Base-by-base conservation (phyloP, 352 stramenopile species). In the Aphanomyces cochlioides region DNA sequence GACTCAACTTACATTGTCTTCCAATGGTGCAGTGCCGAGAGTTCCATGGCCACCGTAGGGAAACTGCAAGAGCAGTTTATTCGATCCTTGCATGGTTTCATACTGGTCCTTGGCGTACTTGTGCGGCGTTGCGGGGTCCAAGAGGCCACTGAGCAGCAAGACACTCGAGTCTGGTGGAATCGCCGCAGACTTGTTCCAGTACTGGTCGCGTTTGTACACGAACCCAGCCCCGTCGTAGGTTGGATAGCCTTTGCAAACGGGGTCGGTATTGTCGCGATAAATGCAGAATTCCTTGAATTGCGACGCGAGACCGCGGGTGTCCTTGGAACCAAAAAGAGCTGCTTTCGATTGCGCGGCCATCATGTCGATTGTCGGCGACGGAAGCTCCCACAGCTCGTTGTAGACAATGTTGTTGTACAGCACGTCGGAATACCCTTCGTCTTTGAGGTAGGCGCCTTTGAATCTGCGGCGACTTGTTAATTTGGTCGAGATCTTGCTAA, bases 361-460 rank as follows among this genome's bases (percentile, higher is more conserved):
- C 61, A 81, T 85, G 17, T 64, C 74, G 57, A 87, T 84, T 64
- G 83, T 72, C 0, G 82, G 84, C 21, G 77, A 83, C 41, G 82
- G 82, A 19, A 60, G 67, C 67, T 90, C 80, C 82, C 81, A 88
- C 82, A 91, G 85, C 60, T 90, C 83, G 6, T 77, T 89, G 67
- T 87, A 89, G 53, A 90, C 83, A 59, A 90, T 83, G 17, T 88
- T 65, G 47, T 88, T 85, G 71, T 90, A 90, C 28, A 90, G 73
- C 75, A 89, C 81, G 48, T 87, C 78, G 39, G 54, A 61, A 17
- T 40, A 61, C 6, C 54, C 54, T 61, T 61, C 54, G 7, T 39
- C 54, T n/a, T 61, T 61, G 17, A 61, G 36, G 54, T 61, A 61
- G 28, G 54, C 54, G 19, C 8, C 54, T 45, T 61, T 37, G 8